Base-by-base conservation (phyloP, 139 green algal species). In the Chlamydomonas eustigma region DNA sequence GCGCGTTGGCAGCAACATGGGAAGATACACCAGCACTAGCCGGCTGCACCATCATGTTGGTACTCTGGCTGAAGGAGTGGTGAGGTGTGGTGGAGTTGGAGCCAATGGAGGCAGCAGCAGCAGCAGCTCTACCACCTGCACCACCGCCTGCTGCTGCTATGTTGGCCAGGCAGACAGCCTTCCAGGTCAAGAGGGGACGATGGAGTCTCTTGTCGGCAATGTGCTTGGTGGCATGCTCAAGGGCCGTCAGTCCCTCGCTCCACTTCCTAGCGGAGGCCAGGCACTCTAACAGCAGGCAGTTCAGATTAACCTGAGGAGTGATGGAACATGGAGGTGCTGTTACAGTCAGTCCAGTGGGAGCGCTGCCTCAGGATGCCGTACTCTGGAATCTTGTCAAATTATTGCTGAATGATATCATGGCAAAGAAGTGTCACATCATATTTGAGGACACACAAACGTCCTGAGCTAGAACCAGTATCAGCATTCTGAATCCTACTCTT, bases 211-310 rank as follows among this genome's bases (percentile, higher is more conserved):
- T 67, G 51, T 37, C 65, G 64, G 38, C 51, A 31, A 81, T 78
- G 71, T 35, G 63, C 36, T 50, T 79, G 51, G 73, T 75, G 39
- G 76, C 82, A 8, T 76, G 77, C 58, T 81, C 80, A 34, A 76
- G 72, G 0, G 44, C 64, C 0, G 65, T 58, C 63, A 89, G 64
- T 3, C 73, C 83, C 12, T 83, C 74, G 35, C 39, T 44, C 83
- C 83, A 90, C 28, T 78, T 74, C 22, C 73, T 64, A 3, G 51
- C 77, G 28, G 76, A 76, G 22, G 78, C 73, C 52, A 90, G 63
- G 39, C 80, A 80, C 75, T 87, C 83, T 35, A 84, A 39, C 36
- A 86, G 73, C 39, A 90, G 73, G 31, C 78, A 78, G 37, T 86
- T 85, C 35, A 85, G 51, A 3, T 64, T 51, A 52, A 90, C 83